These are phyloP conservation scores for Phaeosphaeria sp. DNA, from an alignment of 2,329 filamentous ascomycete genomes.

Conservation along the genomic window DNA sequence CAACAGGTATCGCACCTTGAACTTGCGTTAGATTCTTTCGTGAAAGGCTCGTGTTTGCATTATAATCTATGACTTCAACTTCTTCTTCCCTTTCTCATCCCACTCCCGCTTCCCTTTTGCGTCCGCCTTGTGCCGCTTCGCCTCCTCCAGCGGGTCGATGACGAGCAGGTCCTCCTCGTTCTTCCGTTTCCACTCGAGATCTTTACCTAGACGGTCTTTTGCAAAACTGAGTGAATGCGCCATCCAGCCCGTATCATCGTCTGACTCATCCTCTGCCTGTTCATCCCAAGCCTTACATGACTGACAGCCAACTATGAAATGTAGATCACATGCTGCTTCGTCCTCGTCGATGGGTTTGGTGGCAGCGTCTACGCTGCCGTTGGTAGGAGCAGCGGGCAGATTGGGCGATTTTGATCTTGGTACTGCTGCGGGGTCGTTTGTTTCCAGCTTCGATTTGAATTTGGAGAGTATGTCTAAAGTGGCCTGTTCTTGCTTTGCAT, in stretches of 20 bases:
- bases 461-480: constrained; percentile 75
- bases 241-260: constrained; percentile 76
- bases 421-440: constrained; percentile 45
- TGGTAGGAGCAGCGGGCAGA: constrained; percentile 25
- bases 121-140: constrained; percentile 70
- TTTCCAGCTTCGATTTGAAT: constrained; percentile 77
- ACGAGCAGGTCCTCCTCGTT: constrained; percentile 91
- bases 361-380: constrained; percentile 6
- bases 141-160: constrained; percentile 88
- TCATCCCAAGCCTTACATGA: constrained; percentile 89
- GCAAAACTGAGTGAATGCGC: constrained; percentile 83
- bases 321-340: constrained; percentile 78
- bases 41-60: background rate
- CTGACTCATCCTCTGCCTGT: constrained; percentile 66
- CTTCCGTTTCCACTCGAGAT: constrained; percentile 87
- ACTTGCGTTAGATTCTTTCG: background rate
- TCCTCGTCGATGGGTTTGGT: constrained; percentile 34
- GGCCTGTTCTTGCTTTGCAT: constrained; percentile 54
- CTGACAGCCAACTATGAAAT: constrained; percentile 95
- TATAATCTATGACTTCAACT: constrained; percentile 16
- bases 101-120: constrained; percentile 54
- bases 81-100: constrained; percentile 35
- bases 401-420: constrained; percentile 37
- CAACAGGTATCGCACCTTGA: background rate
- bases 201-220: constrained; percentile 88